Conservation (phyloP, 1,284 basidiomycete species). For the Chalciporus sp. region DNA sequence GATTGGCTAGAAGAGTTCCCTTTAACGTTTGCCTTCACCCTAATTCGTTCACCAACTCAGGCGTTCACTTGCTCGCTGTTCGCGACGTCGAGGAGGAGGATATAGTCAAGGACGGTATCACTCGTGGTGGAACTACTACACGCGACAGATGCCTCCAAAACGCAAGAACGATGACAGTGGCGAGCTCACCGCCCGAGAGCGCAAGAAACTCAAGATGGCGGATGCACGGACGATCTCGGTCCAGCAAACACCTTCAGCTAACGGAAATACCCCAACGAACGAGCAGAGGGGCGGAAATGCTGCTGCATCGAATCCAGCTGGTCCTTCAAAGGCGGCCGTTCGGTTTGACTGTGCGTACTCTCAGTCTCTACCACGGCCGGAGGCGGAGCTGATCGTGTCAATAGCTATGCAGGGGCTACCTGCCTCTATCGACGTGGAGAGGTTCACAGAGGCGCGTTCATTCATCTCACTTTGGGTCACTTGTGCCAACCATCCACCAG, state of each 20-base stretch:
- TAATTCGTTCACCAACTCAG: neutral
- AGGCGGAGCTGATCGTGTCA: neutral
- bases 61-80: neutral
- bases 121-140: neutral
- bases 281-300: conserved; percentile 20
- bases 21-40: neutral
- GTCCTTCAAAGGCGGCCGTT: conserved; percentile 42
- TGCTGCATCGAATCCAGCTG: conserved; percentile 29
- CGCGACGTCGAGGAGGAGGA: neutral
- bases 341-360: conserved; percentile 42
- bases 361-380: neutral
- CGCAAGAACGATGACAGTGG: conserved; percentile 45
- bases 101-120: neutral
- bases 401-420: conserved; percentile 66
- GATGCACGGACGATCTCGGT: conserved; percentile 69
- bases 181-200: conserved; percentile 51
- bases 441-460: conserved; percentile 73
- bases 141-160: conserved; percentile 51
- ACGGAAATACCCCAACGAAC: conserved; percentile 18
- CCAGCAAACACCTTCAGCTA: conserved; percentile 41
- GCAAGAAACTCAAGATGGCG: conserved; percentile 68
- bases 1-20: neutral
- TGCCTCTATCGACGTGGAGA: conserved; percentile 80
- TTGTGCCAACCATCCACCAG: conserved; percentile 40
- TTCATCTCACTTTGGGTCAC: neutral